Evolutionary conservation across 768 basidiomycete genomes (phyloP), one percentile per base, ranked within the genome.

Genomic region (Fistulinella prunicolor): DNA sequence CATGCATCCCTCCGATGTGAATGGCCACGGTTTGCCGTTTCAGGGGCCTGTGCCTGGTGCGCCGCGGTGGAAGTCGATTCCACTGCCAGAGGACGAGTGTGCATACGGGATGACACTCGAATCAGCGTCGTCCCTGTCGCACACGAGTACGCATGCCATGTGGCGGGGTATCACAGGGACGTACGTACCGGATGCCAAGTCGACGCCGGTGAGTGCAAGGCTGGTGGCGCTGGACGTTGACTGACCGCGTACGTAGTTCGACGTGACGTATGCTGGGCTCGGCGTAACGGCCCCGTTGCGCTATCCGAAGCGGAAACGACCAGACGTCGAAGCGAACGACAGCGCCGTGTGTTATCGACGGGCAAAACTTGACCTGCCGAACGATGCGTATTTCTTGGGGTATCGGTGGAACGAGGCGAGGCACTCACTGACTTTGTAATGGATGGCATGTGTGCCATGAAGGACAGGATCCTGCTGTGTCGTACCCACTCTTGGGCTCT

Each of bases 81-180:
- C 57, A 9, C 35, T 66, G 38, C 65, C 66, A 12, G 49, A 55
- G 17, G 50, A 48, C n/a, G 54, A 47, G 0, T 14, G 13, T 5
- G 42, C 38, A n/a, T n/a, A n/a, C n/a, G n/a, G 38, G 42, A 46
- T 14, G 48, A 47, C 9, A 16, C n/a, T 40, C 10, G 39, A 9
- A 16, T 10, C 23, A 8, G 29, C 12, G 21, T 23, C 14, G 13
- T 38, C 36, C 30, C 43, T 46, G 49, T 41, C 23, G 3, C 4
- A 1, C 28, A 43, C 6, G 42, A 38, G n/a, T n/a, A n/a, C n/a
- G n/a, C n/a, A n/a, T n/a, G n/a, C n/a, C n/a, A n/a, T n/a, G n/a
- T n/a, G n/a, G n/a, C n/a, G n/a, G n/a, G n/a, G n/a, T n/a, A n/a
- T n/a, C n/a, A n/a, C n/a, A n/a, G n/a, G n/a, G n/a, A n/a, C n/a